Conservation (phyloP, 495 filamentous ascomycete species). For the Aspergillus hancockii region DNA sequence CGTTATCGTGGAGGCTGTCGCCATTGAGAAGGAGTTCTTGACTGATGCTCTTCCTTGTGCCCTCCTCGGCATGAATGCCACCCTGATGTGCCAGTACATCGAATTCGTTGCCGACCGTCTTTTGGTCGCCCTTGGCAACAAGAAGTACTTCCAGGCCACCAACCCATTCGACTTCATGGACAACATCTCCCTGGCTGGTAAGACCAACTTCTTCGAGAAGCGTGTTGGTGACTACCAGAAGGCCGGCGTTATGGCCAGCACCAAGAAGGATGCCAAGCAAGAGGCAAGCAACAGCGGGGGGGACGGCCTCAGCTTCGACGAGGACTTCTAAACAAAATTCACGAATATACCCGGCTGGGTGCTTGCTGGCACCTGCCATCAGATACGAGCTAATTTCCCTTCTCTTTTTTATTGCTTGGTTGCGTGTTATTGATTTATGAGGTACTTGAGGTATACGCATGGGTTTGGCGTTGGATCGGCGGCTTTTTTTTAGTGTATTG, state of each 20-base stretch:
- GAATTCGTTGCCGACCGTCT: constrained; percentile 98
- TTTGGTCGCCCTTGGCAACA: constrained; percentile 85
- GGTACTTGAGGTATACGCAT: constrained; percentile 41
- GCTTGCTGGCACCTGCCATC: constrained; percentile 17
- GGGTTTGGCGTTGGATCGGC: constrained; percentile 39
- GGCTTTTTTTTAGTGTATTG: constrained; percentile 24
- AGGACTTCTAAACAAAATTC: constrained; percentile 78
- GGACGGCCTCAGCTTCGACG: constrained; percentile 88
- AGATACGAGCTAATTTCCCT: constrained; percentile 29
- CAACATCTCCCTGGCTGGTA: constrained; percentile 95
- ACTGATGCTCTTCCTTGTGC: constrained; percentile 90
- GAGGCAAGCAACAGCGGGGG: constrained; percentile 57
- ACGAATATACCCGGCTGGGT: constrained; percentile 30
- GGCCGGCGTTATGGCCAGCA: constrained; percentile 95
- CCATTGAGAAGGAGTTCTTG: constrained; percentile 96
- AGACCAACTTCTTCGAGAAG: constrained; percentile 99
- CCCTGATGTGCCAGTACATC: constrained; percentile 98
- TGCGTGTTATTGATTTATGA: constrained; percentile 35
- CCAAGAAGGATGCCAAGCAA: constrained; percentile 72
- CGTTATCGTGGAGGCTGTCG: constrained; percentile 91
- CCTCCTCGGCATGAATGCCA: constrained; percentile 95
- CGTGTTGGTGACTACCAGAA: constrained; percentile 99
- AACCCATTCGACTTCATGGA: constrained; percentile 99
- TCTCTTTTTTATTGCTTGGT: constrained; percentile 16
- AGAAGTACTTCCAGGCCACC: constrained; percentile 85